Percentiles rank a stretch among this genome's conserved stretches.
These are phyloP conservation scores for Paxillus ammoniavirescens DNA, from an alignment of 768 basidiomycete species.

Conservation along the genomic window DNA sequence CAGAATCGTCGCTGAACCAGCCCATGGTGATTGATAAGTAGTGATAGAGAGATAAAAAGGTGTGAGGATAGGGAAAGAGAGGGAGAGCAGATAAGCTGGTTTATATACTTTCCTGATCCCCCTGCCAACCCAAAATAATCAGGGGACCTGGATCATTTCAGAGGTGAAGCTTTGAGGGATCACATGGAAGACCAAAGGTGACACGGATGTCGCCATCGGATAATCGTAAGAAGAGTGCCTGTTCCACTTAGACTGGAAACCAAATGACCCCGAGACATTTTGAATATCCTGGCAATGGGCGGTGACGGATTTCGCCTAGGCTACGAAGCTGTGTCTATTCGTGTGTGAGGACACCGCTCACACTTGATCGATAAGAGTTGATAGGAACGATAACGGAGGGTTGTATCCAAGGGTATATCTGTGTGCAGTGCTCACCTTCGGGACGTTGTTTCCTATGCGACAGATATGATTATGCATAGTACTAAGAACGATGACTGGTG, in stretches of 20 bases:
- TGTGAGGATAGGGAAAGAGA: not conserved
- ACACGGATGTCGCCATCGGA: not conserved
- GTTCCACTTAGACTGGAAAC: not conserved
- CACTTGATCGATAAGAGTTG: not conserved
- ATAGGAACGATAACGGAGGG: not conserved
- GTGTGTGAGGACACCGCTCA: not conserved
- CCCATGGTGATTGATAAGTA: not conserved
- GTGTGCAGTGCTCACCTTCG: not conserved
- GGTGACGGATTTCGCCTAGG: not conserved
- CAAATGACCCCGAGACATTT: not conserved
- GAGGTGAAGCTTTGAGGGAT: not conserved
- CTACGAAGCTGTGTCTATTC: constrained; percentile 1
- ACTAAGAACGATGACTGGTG: too few relatives aligned
- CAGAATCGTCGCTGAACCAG: not conserved
- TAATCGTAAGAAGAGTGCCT: constrained; percentile 14
- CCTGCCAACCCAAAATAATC: constrained; percentile 15
- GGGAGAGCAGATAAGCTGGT: constrained; percentile 6
- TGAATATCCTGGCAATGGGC: not conserved
- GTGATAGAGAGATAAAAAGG: not conserved
- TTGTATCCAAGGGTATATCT: not conserved
- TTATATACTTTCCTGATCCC: constrained; percentile 15
- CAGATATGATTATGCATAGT: too few relatives aligned
- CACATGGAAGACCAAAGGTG: not conserved
- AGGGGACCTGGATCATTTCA: not conserved
- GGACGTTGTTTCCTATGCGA: too few relatives aligned